These are phyloP conservation scores for Cyclaneusma minus DNA, from an alignment of 2,329 filamentous ascomycete species.

Conservation along the genomic window DNA sequence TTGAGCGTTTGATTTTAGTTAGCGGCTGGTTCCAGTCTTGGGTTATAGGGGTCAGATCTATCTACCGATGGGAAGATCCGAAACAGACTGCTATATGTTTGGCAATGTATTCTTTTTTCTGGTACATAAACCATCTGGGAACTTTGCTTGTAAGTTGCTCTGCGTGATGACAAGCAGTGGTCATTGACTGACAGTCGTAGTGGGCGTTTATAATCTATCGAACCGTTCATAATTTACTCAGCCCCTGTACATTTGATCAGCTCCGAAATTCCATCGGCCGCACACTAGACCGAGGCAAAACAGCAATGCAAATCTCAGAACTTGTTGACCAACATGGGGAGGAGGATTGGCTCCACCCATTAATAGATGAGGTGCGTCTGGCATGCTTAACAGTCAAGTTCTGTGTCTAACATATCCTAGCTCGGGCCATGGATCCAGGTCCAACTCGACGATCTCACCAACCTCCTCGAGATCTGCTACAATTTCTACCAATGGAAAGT, in stretches of 20 bases:
- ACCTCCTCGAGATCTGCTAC: conserved; percentile 18
- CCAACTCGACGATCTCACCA: conserved; percentile 19
- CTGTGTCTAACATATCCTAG: too few species aligned
- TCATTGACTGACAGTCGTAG: too few species aligned
- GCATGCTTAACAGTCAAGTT: too few species aligned
- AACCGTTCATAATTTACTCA: conserved; percentile 9
- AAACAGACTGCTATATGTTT: conserved; percentile 17
- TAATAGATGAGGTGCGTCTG: conserved; percentile 12
- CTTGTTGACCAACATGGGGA: conserved; percentile 21
- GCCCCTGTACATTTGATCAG: conserved; percentile 5
- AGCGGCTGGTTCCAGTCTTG: too few species aligned
- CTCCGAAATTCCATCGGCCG: conserved; percentile 15
- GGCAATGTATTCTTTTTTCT: conserved; percentile 9
- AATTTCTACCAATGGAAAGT: conserved; percentile 23
- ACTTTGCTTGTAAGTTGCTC: conserved; percentile 9
- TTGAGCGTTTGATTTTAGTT: too few species aligned
- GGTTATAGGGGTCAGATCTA: too few species aligned
- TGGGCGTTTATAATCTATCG: conserved; percentile 8
- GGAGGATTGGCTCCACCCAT: conserved; percentile 19
- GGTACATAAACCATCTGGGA: conserved; percentile 10
- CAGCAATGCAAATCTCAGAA: conserved; percentile 18
- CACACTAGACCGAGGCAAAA: conserved; percentile 15
- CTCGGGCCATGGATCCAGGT: conserved; percentile 20
- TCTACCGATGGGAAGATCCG: conserved; percentile 22
- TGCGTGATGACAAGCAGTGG: too few species aligned